Evolutionary conservation across 305 asterid species (phyloP).

Genomic region (Fraxinus greggii): DNA sequence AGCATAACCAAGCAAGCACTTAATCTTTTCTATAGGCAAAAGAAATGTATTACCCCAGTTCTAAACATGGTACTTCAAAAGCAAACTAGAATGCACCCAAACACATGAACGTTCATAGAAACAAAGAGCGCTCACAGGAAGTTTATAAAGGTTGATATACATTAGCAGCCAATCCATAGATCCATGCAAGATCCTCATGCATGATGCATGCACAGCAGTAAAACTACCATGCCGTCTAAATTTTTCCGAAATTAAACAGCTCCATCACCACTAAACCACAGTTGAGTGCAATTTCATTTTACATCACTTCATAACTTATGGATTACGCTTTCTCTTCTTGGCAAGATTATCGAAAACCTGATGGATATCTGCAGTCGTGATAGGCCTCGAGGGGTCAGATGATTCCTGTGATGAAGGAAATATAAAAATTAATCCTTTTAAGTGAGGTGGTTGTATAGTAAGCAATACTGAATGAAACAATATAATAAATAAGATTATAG

Average conservation of each 20-base stretch:
- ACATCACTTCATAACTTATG: conserved; percentile 28
- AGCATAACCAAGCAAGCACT: neutral
- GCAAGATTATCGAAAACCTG: conserved; percentile 91
- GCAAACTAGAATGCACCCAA: neutral
- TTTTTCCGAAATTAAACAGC: neutral
- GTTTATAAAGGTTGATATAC: conserved; percentile 18
- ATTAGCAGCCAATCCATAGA: conserved; percentile 15
- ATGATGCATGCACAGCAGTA: neutral
- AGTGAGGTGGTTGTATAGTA: neutral
- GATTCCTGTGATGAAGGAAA: conserved; percentile 49
- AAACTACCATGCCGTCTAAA: conserved; percentile 8
- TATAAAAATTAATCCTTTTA: neutral
- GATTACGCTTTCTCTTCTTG: conserved; percentile 70
- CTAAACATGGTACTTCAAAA: neutral
- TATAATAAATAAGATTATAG: neutral
- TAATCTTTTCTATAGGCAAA: neutral
- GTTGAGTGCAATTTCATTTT: neutral
- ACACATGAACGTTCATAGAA: neutral
- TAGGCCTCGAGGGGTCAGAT: conserved; percentile 70
- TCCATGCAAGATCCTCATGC: neutral
- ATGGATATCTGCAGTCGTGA: conserved; percentile 80
- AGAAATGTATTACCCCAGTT: neutral
- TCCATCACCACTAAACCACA: conserved; percentile 12
- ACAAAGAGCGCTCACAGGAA: neutral
- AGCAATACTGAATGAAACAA: neutral